Evolutionary conservation across 805 yeast species (phyloP).

Genomic region (Aciculoconidium aculeatum): DNA sequence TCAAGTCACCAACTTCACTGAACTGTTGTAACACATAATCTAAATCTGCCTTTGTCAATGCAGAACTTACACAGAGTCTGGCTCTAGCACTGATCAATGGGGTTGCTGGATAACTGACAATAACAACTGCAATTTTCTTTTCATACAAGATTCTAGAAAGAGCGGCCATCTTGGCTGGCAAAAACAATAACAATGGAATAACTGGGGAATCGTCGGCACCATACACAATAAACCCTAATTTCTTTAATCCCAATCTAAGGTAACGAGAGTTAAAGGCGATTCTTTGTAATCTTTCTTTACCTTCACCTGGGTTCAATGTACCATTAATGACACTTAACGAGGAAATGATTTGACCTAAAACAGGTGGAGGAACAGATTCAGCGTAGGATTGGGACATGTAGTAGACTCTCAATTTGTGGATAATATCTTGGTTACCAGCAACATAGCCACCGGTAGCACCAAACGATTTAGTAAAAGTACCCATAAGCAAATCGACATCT

Average conservation of each 20-base stretch:
- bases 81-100: constrained; percentile 86
- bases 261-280: constrained; percentile 95
- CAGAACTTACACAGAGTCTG: constrained; percentile 86
- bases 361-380: constrained; percentile 89
- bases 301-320: constrained; percentile 86
- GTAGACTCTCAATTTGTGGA: constrained; percentile 69
- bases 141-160: constrained; percentile 76
- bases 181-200: constrained; percentile 77
- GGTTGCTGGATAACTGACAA: constrained; percentile 97
- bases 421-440: constrained; percentile 65
- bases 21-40: constrained; percentile 70
- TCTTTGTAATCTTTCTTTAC: constrained; percentile 82
- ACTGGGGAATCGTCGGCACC: constrained; percentile 98
- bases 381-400: constrained; percentile 71
- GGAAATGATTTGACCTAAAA: constrained; percentile 78
- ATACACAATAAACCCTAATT: constrained; percentile 87
- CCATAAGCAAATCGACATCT: constrained; percentile 87
- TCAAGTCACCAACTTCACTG: constrained; percentile 71
- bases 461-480: constrained; percentile 93
- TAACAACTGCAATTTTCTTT: constrained; percentile 84
- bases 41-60: constrained; percentile 89
- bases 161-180: constrained; percentile 94
- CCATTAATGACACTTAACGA: constrained; percentile 78
- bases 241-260: constrained; percentile 81
- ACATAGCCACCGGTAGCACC: constrained; percentile 99